Conservation (phyloP, 2,329 filamentous ascomycete species). For the Penicillium sp. region DNA sequence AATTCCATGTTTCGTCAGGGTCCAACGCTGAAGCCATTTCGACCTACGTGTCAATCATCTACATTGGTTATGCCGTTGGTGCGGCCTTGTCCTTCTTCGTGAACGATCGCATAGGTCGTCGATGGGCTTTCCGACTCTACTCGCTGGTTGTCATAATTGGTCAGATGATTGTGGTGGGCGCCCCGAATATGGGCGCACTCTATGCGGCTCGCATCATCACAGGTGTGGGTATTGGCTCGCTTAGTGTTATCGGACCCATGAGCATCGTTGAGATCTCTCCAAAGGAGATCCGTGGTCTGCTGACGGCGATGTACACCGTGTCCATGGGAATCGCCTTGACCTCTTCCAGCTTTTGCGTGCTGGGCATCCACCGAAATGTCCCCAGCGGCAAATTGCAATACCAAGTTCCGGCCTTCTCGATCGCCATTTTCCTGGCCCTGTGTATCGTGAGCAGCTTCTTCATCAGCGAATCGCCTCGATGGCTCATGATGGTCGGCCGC, state of each 20-base stretch:
- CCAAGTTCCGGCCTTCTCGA: slow-evolving; percentile 37
- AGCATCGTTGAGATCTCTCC: slow-evolving; percentile 46
- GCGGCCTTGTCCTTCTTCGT: background rate
- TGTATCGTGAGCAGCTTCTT: slow-evolving; percentile 35
- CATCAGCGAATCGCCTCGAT: slow-evolving; percentile 36
- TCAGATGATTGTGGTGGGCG: background rate
- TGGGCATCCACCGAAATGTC: slow-evolving; percentile 29
- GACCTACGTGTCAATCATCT: background rate
- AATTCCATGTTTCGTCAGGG: background rate
- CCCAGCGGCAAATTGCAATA: slow-evolving; percentile 33
- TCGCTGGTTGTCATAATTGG: background rate
- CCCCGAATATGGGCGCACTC: background rate
- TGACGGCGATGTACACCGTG: slow-evolving; percentile 44
- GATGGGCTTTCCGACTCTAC: background rate
- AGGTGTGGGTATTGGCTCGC: slow-evolving; percentile 43
- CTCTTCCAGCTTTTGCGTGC: slow-evolving; percentile 42
- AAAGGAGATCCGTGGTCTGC: slow-evolving; percentile 41
- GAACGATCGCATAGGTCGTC: background rate
- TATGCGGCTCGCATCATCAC: slow-evolving; percentile 34
- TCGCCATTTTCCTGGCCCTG: slow-evolving; percentile 13
- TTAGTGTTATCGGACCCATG: slow-evolving; percentile 44
- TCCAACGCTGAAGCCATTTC: background rate
- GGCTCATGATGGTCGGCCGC: slow-evolving; percentile 35
- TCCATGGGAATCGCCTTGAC: slow-evolving; percentile 39
- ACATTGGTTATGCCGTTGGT: background rate